A percentile compares a stretch with the other conserved stretches of the same genome.
Evolutionary conservation across 495 filamentous ascomycete species (phyloP).

Genomic region (Wilcoxina mikolae): DNA sequence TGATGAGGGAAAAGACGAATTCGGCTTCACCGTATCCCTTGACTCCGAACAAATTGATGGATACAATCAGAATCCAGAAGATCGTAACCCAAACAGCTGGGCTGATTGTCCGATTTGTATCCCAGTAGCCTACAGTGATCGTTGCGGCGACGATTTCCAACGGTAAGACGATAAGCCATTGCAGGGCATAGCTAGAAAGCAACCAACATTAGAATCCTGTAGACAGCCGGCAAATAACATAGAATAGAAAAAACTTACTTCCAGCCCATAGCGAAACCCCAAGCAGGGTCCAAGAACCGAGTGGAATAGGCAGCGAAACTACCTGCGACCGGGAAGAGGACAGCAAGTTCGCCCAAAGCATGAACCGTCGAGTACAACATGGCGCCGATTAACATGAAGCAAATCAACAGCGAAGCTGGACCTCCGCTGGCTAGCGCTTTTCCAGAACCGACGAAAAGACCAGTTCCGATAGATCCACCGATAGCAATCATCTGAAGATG

Average conservation of each 20-base stretch:
- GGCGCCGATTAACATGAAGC: constrained; percentile 64
- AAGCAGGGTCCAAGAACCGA: constrained; percentile 82
- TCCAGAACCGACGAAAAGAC: constrained; percentile 81
- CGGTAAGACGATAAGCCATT: constrained; percentile 82
- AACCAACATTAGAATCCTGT: neutral
- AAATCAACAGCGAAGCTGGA: constrained; percentile 69
- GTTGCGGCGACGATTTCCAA: constrained; percentile 84
- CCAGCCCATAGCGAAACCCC: constrained; percentile 98
- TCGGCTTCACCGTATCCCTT: constrained; percentile 83
- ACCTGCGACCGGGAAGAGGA: constrained; percentile 78
- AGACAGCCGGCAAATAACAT: neutral
- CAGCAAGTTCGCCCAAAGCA: constrained; percentile 82
- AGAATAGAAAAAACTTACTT: constrained; percentile 40
- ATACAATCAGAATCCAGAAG: constrained; percentile 57
- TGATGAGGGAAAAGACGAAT: constrained; percentile 74
- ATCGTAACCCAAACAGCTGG: constrained; percentile 75
- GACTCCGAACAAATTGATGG: constrained; percentile 77
- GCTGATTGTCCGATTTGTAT: constrained; percentile 38
- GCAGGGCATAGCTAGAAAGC: constrained; percentile 62
- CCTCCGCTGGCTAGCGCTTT: constrained; percentile 62
- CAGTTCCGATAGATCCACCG: constrained; percentile 89
- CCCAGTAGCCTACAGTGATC: constrained; percentile 78
- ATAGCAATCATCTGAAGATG: constrained; percentile 97
- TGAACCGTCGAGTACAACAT: constrained; percentile 92
- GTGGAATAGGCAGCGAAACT: constrained; percentile 89